phyloP scores from a whole-genome alignment of 2,329 filamentous ascomycete species.

The Claviceps cyperi region DNA sequence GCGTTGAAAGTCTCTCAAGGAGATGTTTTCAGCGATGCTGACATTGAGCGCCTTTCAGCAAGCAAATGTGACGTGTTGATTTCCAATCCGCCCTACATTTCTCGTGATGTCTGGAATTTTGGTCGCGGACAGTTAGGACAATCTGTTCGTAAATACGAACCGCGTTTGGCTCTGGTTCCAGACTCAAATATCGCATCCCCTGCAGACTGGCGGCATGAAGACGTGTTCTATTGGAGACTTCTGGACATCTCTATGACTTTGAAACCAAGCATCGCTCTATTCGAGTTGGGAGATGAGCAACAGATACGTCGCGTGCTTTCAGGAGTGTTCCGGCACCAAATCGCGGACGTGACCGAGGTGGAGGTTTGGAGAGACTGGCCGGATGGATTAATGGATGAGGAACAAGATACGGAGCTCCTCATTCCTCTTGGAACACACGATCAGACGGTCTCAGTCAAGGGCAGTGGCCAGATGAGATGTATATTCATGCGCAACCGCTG shows the following conservation, averaged over 20 bases:
- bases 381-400: constrained; percentile 21
- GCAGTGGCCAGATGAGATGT: constrained; percentile 33
- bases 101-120: constrained; percentile 29
- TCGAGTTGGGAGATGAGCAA: constrained; percentile 56
- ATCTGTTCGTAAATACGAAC: constrained; percentile 73
- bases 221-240: constrained; percentile 55
- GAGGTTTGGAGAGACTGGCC: constrained; percentile 65
- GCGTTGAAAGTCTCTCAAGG: constrained; percentile 30
- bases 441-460: constrained; percentile 24
- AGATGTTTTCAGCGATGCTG: constrained; percentile 33
- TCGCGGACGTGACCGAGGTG: constrained; percentile 21
- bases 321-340: constrained; percentile 24
- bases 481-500: constrained; percentile 16
- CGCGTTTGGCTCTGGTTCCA: constrained; percentile 61
- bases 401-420: constrained; percentile 14
- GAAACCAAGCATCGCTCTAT: constrained; percentile 40
- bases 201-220: constrained; percentile 22
- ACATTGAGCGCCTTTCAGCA: constrained; percentile 15
- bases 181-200: constrained; percentile 15
- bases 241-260: constrained; percentile 37
- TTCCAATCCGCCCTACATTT: constrained; percentile 88
- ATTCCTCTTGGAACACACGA: constrained; percentile 6
- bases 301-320: constrained; percentile 52
- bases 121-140: constrained; percentile 37
- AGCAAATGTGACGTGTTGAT: constrained; percentile 50